Evolutionary conservation across 2,329 filamentous ascomycete genomes (phyloP).

Genomic region (Cladophialophora psammophila): DNA sequence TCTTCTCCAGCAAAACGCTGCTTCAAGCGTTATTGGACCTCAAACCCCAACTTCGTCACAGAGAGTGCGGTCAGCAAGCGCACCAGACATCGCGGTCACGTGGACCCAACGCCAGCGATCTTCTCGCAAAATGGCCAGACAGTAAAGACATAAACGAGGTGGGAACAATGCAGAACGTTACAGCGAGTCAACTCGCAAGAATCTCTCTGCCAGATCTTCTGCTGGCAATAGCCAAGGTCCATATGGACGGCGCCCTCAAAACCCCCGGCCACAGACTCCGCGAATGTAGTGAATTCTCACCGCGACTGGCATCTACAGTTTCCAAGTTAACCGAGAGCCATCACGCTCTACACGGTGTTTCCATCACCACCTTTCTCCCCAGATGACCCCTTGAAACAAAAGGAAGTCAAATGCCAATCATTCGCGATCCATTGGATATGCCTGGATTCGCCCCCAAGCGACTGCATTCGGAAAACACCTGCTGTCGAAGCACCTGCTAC

Average conservation of each 20-base stretch:
- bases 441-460: not conserved
- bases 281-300: not conserved
- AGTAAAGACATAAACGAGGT: not conserved
- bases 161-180: not conserved
- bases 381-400: not conserved
- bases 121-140: not conserved
- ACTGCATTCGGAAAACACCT: not conserved
- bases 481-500: not conserved
- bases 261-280: too few relatives aligned
- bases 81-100: not conserved
- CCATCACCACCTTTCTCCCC: not conserved
- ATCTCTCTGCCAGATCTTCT: too few relatives aligned
- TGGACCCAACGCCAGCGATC: not conserved
- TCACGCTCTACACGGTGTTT: not conserved
- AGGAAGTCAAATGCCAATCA: not conserved
- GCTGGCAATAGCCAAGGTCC: too few relatives aligned
- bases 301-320: not conserved
- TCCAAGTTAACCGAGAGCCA: not conserved
- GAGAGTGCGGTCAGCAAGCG: not conserved
- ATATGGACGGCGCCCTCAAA: too few relatives aligned
- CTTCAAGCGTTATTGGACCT: not conserved
- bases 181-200: not conserved
- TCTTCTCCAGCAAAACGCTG: not conserved
- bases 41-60: not conserved
- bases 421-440: not conserved